Percentiles rank a stretch among this genome's conserved stretches.
These are phyloP conservation scores for Clarireedia hainanense DNA, from an alignment of 2,329 filamentous ascomycete species.

Conservation along the genomic window DNA sequence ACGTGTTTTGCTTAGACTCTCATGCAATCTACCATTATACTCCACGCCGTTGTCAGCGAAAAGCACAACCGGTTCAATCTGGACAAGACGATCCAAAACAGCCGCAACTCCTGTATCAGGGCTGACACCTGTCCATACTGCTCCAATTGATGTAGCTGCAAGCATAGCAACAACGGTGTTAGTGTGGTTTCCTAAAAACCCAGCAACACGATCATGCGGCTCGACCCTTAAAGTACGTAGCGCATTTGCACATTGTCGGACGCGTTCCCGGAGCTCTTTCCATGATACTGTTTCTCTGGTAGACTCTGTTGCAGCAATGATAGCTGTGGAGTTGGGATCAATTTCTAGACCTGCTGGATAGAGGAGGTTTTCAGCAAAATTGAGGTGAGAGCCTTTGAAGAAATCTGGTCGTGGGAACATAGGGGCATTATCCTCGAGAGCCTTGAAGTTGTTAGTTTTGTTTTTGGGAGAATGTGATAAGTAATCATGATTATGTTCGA, in stretches of 20 bases:
- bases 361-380: slow-evolving; percentile 92
- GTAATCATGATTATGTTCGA: not conserved
- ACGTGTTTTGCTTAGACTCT: slow-evolving; percentile 69
- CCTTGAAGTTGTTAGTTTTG: slow-evolving; percentile 42
- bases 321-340: slow-evolving; percentile 54
- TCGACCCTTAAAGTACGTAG: slow-evolving; percentile 58
- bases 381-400: slow-evolving; percentile 71
- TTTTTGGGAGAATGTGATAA: not conserved
- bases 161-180: slow-evolving; percentile 86
- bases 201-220: slow-evolving; percentile 50
- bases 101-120: slow-evolving; percentile 89
- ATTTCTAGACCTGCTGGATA: slow-evolving; percentile 56
- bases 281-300: slow-evolving; percentile 57
- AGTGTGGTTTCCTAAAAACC: slow-evolving; percentile 82
- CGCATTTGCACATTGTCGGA: slow-evolving; percentile 63
- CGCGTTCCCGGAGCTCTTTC: slow-evolving; percentile 70
- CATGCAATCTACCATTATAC: slow-evolving; percentile 87
- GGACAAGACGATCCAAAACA: slow-evolving; percentile 76
- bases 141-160: slow-evolving; percentile 72
- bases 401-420: slow-evolving; percentile 87
- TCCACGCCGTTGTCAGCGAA: slow-evolving; percentile 82
- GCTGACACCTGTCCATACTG: slow-evolving; percentile 87
- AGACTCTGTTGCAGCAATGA: slow-evolving; percentile 74
- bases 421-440: slow-evolving; percentile 55
- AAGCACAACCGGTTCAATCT: slow-evolving; percentile 69